Evolutionary conservation across 2,329 filamentous ascomycete genomes (phyloP).

Genomic region (Sphaerostilbella broomeana): DNA sequence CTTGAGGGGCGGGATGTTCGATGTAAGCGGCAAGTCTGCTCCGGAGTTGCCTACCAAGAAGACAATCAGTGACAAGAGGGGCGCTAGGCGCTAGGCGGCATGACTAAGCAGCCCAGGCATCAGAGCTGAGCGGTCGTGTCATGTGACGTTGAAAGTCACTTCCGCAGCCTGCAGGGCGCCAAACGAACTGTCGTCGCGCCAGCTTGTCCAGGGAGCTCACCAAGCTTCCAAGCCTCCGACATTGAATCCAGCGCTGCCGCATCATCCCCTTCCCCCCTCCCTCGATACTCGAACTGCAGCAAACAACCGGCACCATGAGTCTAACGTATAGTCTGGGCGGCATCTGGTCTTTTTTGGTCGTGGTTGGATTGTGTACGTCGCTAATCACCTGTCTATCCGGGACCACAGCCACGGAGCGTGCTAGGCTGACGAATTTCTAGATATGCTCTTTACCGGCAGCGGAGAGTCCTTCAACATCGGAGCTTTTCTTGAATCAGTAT

Average conservation of each 20-base stretch:
- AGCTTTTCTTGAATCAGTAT: conserved; percentile 87
- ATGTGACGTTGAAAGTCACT: conserved; percentile 30
- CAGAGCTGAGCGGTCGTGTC: conserved; percentile 17
- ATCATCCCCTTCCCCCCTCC: conserved; percentile 12
- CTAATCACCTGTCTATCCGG: background rate
- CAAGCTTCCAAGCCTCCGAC: conserved; percentile 16
- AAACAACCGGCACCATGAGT: conserved; percentile 52
- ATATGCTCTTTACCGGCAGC: conserved; percentile 97
- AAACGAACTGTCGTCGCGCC: conserved; percentile 16
- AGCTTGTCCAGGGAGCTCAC: conserved; percentile 17
- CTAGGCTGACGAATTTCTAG: conserved; percentile 40
- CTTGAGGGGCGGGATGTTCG: background rate
- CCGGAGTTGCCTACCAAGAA: too few relatives aligned
- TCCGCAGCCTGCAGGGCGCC: conserved; percentile 5
- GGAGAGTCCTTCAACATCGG: conserved; percentile 97
- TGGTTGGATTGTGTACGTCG: conserved; percentile 72
- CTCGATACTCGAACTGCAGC: conserved; percentile 19
- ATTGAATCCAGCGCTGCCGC: conserved; percentile 15
- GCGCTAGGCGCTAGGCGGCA: too few relatives aligned
- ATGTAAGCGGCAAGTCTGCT: too few relatives aligned
- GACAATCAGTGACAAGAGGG: too few relatives aligned
- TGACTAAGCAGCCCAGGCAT: too few relatives aligned
- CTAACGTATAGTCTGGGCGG: conserved; percentile 64
- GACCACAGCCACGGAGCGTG: too few relatives aligned
- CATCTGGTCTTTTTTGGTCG: conserved; percentile 58